Conservation (phyloP, 148 eudicot genomes). For the Camellia sinensis region DNA sequence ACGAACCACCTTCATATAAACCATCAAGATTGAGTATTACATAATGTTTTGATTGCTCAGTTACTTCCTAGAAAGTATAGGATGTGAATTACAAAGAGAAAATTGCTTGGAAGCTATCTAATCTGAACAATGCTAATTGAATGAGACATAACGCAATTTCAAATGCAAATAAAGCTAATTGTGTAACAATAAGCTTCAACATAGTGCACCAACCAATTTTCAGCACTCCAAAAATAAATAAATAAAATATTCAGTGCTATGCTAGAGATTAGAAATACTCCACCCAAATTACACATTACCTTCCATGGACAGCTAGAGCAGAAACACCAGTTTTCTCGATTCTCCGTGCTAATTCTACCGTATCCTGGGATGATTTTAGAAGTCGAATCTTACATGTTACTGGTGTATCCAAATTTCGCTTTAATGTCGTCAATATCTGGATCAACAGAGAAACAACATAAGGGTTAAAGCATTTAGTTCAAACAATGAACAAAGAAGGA, state of each 20-base stretch:
- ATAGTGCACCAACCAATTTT: too few species aligned
- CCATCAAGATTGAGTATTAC: too few species aligned
- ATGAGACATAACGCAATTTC: too few species aligned
- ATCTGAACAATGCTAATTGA: too few species aligned
- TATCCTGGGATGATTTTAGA: constrained; percentile 51
- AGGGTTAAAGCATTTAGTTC: not conserved
- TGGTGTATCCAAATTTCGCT: constrained; percentile 69
- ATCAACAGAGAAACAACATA: constrained; percentile 5
- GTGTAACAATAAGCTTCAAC: too few species aligned
- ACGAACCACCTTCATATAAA: too few species aligned
- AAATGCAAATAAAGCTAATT: too few species aligned
- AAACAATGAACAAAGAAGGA: not conserved
- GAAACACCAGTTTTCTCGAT: constrained; percentile 89
- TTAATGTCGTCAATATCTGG: constrained; percentile 77
- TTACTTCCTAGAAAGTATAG: too few species aligned
- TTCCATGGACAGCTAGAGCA: constrained; percentile 92
- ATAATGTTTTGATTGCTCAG: too few species aligned
- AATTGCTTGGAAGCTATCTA: too few species aligned
- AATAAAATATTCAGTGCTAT: not conserved
- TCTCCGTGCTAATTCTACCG: constrained; percentile 75
- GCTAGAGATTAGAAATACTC: not conserved
- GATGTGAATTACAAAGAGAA: too few species aligned
- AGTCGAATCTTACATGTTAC: constrained; percentile 87
- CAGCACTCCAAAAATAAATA: too few species aligned
- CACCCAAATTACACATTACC: constrained; percentile 34